Base-by-base conservation (phyloP, 805 yeast species). In the Yamadazyma ubonensis region DNA sequence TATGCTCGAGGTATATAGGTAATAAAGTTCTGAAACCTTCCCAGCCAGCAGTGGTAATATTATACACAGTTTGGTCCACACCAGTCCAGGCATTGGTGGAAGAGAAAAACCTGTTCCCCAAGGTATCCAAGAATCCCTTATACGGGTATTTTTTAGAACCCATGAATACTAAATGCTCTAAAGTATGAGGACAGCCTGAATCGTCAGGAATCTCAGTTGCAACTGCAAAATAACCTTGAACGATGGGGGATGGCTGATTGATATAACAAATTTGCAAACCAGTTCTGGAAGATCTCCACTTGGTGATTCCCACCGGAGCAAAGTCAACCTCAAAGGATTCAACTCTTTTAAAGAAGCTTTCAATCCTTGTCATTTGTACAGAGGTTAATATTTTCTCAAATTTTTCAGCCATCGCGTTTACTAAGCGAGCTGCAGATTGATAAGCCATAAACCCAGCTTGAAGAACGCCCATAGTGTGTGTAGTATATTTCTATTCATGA, bases 71-170 rank as follows among this genome's bases (percentile, higher is more conserved):
- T 57, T 87, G 95, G 62, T 93, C 98, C 4, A 93, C 87, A 0
- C 84, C 88, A 0, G 99, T 93, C 96, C 96, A 90, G 0, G 99
- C 99, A 56, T 93, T 93, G 0, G 98, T 93, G 4, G 79, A 73
- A 2, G 96, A 84, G 61, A 83, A 85, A 46, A 88, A 81, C 41
- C 86, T 65, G 55, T 88, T 87, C 5, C 97, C 96, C 37, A 90
- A 72, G 8, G 81, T 81, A 55, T 93, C 99, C 34, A 93, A 67
- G 35, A 90, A 68, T 6, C 99, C 98, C 61, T 91, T 91, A 61
- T 83, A 91, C 0, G 98, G 98, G 52, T 80, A 86, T 42, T 81
- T 79, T 48, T 82, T 71, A 2, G 96, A 86, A 1, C 99, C 99
- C 96, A 89, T 86, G 60, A 93, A 93, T 26, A 91, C 75, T 59